Evolutionary conservation across 2,329 filamentous ascomycete genomes (phyloP).

Genomic region (Pseudogymnoascus sp.): DNA sequence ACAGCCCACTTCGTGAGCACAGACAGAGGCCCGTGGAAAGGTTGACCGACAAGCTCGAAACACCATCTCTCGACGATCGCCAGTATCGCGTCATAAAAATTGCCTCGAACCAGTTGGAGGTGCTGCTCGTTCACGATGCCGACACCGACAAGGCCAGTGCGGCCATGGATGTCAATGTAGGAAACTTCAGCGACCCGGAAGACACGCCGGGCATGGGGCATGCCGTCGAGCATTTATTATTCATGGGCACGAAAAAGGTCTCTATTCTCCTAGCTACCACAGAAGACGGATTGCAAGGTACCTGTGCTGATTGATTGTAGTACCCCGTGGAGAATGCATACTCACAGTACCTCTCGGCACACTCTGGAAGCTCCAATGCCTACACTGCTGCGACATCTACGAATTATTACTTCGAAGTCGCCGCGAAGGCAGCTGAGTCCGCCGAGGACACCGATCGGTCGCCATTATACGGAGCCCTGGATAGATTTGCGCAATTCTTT

Average conservation of each 20-base stretch:
- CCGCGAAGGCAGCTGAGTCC: conserved; percentile 65
- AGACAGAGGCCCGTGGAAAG: conserved; percentile 25
- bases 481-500: conserved; percentile 70
- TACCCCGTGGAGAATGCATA: conserved; percentile 95
- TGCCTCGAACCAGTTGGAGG: conserved; percentile 79
- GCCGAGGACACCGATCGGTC: conserved; percentile 42
- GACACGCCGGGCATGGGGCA: conserved; percentile 94
- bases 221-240: conserved; percentile 81
- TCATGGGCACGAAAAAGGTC: conserved; percentile 97
- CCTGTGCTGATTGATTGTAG: conserved; percentile 30
- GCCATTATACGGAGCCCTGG: conserved; percentile 63
- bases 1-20: conserved; percentile 25
- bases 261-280: not conserved
- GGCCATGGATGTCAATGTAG: conserved; percentile 89
- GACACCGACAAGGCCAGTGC: conserved; percentile 96
- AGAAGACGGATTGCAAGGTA: not conserved
- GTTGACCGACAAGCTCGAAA: conserved; percentile 67
- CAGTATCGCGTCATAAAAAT: conserved; percentile 81
- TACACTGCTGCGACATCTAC: conserved; percentile 91
- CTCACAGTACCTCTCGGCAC: conserved; percentile 79
- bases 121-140: conserved; percentile 82
- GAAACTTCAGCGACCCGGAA: conserved; percentile 84
- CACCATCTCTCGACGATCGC: conserved; percentile 75
- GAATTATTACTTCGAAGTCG: conserved; percentile 96
- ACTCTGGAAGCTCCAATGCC: conserved; percentile 89